Evolutionary conservation across 2,329 filamentous ascomycete genomes (phyloP).

Genomic region (Aspergillus clavatus): DNA sequence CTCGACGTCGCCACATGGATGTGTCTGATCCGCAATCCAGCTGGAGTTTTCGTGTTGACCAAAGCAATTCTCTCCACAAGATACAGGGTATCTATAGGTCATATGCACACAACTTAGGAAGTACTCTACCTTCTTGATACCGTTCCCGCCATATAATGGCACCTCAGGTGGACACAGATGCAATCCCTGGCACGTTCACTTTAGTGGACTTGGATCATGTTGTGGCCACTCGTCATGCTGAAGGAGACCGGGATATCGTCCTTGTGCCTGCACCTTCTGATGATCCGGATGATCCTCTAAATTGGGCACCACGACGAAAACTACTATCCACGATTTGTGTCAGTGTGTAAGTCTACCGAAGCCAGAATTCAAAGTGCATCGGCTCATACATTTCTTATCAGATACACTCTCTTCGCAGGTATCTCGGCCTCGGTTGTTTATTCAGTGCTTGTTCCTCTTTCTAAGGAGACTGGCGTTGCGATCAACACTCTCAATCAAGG

Average conservation of each 20-base stretch:
- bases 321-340: slow-evolving; percentile 40
- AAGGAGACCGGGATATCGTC: slow-evolving; percentile 36
- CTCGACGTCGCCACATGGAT: not conserved
- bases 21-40: not conserved
- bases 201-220: slow-evolving; percentile 40
- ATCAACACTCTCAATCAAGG: slow-evolving; percentile 35
- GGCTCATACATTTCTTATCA: slow-evolving; percentile 13
- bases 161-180: slow-evolving; percentile 22
- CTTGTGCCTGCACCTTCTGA: slow-evolving; percentile 41
- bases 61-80: not conserved
- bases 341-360: slow-evolving; percentile 31
- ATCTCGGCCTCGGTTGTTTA: slow-evolving; percentile 38
- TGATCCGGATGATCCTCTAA: slow-evolving; percentile 46
- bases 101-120: not conserved
- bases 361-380: not conserved
- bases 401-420: slow-evolving; percentile 36
- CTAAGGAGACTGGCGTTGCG: slow-evolving; percentile 33
- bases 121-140: not conserved
- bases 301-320: slow-evolving; percentile 44
- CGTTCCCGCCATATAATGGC: slow-evolving; percentile 17
- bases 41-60: not conserved
- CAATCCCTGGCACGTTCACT: slow-evolving; percentile 42
- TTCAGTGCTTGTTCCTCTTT: slow-evolving; percentile 36
- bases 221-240: slow-evolving; percentile 28
- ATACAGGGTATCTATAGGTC: not conserved